Conservation (phyloP, 139 green algal genomes). For the Bryopsis sp. region DNA sequence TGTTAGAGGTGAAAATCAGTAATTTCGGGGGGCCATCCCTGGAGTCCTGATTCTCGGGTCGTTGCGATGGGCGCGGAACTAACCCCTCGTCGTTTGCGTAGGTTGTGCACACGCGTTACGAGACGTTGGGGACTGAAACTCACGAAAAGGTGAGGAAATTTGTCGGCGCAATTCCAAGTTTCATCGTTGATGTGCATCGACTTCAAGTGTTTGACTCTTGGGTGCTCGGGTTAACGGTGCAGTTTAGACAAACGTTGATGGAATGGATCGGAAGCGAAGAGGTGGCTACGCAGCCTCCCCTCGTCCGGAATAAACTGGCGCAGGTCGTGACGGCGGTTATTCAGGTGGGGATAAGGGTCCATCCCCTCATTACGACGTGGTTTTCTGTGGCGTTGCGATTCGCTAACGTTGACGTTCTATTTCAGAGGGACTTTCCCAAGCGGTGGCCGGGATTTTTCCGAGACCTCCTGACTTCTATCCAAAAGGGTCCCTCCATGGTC, state of each 20-base stretch:
- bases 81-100: too few relatives aligned
- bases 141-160: too few relatives aligned
- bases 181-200: too few relatives aligned
- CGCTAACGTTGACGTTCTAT: not conserved
- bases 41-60: too few relatives aligned
- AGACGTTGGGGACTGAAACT: too few relatives aligned
- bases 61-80: too few relatives aligned
- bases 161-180: too few relatives aligned
- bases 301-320: constrained; percentile 90
- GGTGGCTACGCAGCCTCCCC: constrained; percentile 40
- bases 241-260: too few relatives aligned
- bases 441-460: constrained; percentile 83
- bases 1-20: constrained; percentile 83
- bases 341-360: not conserved
- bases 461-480: constrained; percentile 56
- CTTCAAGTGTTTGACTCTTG: too few relatives aligned
- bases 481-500: constrained; percentile 42
- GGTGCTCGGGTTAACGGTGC: too few relatives aligned
- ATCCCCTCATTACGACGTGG: not conserved
- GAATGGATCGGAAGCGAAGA: not conserved
- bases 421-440: constrained; percentile 65
- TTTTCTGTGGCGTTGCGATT: not conserved
- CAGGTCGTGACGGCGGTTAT: constrained; percentile 63
- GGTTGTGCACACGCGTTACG: too few relatives aligned
- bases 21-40: too few relatives aligned